phyloP scores from a whole-genome alignment of 177 flowering plant species.

The Vitis hybrid region DNA sequence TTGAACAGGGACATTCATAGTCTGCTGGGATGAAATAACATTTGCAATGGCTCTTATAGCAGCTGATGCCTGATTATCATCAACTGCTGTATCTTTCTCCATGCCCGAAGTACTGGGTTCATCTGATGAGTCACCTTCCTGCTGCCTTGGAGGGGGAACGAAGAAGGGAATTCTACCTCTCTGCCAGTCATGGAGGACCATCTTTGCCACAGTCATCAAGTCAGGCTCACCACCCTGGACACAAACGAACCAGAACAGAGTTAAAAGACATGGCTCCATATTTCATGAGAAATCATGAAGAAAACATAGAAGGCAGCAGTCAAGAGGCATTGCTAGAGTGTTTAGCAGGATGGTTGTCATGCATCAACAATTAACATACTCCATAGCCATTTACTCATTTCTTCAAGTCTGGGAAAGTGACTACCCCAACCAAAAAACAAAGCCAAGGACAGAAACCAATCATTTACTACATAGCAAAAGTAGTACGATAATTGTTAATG shows the following conservation, averaged over 20 bases:
- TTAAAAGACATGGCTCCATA: not conserved
- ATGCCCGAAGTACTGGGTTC: slow-evolving; percentile 27
- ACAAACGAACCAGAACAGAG: slow-evolving; percentile 1
- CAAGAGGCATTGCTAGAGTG: too few species aligned
- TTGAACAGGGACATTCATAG: slow-evolving; percentile 63
- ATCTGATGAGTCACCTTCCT: slow-evolving; percentile 35
- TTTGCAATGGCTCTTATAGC: slow-evolving; percentile 76
- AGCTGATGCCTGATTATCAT: slow-evolving; percentile 45
- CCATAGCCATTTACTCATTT: too few species aligned
- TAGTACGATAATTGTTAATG: too few species aligned
- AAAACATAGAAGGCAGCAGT: too few species aligned
- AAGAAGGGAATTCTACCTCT: slow-evolving; percentile 94
- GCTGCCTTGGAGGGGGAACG: slow-evolving; percentile 63
- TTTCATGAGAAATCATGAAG: not conserved
- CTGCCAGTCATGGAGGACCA: slow-evolving; percentile 98
- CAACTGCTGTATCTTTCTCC: slow-evolving; percentile 32
- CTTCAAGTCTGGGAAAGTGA: too few species aligned
- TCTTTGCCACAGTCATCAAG: slow-evolving; percentile 81
- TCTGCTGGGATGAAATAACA: slow-evolving; percentile 80
- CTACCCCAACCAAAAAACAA: too few species aligned
- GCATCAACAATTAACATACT: too few species aligned
- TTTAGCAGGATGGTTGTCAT: too few species aligned
- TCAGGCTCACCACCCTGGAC: slow-evolving; percentile 94
- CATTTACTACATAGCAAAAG: too few species aligned
- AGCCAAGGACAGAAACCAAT: too few species aligned